Percentiles rank a stretch among this genome's conserved stretches.
Evolutionary conservation across 148 eudicot genomes (phyloP).

Genomic region (Limonium bicolor): DNA sequence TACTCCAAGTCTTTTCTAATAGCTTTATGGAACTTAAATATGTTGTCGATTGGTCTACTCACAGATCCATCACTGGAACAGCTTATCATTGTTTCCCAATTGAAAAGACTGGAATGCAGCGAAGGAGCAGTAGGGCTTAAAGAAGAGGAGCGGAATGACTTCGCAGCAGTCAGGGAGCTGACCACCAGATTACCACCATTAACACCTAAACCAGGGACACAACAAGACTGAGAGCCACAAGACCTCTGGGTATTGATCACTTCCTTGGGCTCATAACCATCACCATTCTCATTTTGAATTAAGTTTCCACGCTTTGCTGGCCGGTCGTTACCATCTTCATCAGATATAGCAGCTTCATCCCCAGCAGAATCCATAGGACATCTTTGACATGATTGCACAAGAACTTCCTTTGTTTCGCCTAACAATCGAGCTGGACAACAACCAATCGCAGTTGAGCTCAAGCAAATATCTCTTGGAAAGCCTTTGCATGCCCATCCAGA

Average conservation of each 20-base stretch:
- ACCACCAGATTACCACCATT: constrained; percentile 36
- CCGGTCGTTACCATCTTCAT: constrained; percentile 16
- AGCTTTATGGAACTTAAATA: constrained; percentile 89
- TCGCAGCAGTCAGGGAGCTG: constrained; percentile 47
- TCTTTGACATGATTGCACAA: constrained; percentile 17
- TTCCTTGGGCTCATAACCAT: constrained; percentile 14
- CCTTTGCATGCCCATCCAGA: constrained; percentile 99
- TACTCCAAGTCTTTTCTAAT: constrained; percentile 93
- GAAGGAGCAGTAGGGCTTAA: constrained; percentile 80
- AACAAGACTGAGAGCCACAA: constrained; percentile 52
- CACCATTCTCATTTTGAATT: constrained; percentile 14
- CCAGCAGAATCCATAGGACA: constrained; percentile 18
- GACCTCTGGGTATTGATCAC: constrained; percentile 21
- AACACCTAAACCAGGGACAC: constrained; percentile 90
- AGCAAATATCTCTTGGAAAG: constrained; percentile 39
- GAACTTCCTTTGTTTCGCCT: constrained; percentile 23
- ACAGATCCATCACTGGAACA: constrained; percentile 28
- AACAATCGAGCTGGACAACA: constrained; percentile 47
- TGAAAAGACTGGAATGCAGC: constrained; percentile 79
- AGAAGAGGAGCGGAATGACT: constrained; percentile 77
- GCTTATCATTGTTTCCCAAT: constrained; percentile 72
- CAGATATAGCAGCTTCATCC: constrained; percentile 10
- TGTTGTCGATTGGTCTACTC: constrained; percentile 79
- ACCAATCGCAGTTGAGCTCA: constrained; percentile 50
- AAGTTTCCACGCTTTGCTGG: constrained; percentile 29